Conservation (phyloP, 306 rosid species). For the Myrica gale region DNA sequence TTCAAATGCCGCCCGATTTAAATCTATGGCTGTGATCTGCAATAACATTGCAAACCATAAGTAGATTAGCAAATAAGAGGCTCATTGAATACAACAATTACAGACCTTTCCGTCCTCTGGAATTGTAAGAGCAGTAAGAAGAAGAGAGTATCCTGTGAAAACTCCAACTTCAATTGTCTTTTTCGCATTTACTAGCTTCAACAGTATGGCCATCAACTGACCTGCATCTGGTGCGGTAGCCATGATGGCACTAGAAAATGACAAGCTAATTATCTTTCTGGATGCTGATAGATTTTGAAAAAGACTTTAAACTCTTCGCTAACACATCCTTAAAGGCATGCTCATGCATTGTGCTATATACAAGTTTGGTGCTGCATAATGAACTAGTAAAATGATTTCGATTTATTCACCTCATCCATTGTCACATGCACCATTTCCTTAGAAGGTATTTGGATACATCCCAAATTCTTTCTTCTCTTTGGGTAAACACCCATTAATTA, state of each 20-base stretch:
- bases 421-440: no score
- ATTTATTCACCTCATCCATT: no score
- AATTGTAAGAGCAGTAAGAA: conserved; percentile 59
- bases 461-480: no score
- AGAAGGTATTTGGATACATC: no score
- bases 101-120: conserved; percentile 56
- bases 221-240: conserved; percentile 35
- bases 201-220: conserved; percentile 33
- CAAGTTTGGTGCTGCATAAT: background rate
- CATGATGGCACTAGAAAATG: conserved; percentile 19
- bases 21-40: conserved; percentile 61
- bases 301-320: background rate
- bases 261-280: background rate
- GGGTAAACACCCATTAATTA: no score
- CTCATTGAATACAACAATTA: background rate
- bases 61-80: background rate
- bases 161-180: conserved; percentile 59
- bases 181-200: conserved; percentile 30
- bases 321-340: background rate
- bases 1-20: conserved; percentile 43
- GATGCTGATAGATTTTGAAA: background rate
- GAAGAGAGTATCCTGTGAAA: conserved; percentile 66
- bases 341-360: background rate
- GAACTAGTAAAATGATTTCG: background rate
- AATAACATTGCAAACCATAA: background rate